A percentile compares a stretch with the other conserved stretches of the same genome.
Evolutionary conservation across 2,329 filamentous ascomycete genomes (phyloP).

Genomic region (Neofusicoccum ribis): DNA sequence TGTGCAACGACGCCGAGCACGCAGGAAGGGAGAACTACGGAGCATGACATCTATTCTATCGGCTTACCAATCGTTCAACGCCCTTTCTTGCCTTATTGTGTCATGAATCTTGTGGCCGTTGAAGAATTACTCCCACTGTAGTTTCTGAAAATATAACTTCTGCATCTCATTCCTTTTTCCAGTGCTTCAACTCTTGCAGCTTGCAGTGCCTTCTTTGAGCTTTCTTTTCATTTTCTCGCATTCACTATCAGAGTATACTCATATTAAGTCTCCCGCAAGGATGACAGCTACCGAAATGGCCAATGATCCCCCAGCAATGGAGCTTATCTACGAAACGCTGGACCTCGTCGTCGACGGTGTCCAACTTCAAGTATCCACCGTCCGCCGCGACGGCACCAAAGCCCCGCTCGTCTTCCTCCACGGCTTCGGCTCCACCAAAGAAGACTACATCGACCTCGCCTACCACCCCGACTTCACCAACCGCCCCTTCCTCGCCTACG

Average conservation of each 20-base stretch:
- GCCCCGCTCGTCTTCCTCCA: constrained; percentile 28
- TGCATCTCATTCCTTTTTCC: background rate
- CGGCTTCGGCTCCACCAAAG: constrained; percentile 30
- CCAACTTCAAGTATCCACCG: background rate
- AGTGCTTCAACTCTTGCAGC: background rate
- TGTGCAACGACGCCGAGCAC: background rate
- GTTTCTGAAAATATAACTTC: background rate
- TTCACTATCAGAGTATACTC: background rate
- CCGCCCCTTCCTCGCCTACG: constrained; percentile 26
- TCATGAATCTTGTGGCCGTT: background rate
- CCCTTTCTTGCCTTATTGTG: background rate
- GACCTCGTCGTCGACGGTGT: background rate
- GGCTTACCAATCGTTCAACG: background rate
- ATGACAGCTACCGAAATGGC: background rate
- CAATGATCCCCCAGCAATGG: background rate
- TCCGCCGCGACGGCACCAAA: background rate
- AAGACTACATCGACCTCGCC: constrained; percentile 28
- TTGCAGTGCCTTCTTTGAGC: background rate
- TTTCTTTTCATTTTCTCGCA: background rate
- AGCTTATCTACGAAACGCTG: background rate
- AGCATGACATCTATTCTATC: background rate
- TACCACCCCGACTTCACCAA: constrained; percentile 22
- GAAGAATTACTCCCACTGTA: too few relatives aligned
- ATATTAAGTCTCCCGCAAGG: background rate
- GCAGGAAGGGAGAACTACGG: background rate